Percentiles rank a stretch among this genome's conserved stretches.
Evolutionary conservation across 1,284 basidiomycete genomes (phyloP).

Genomic region (Erythrobasidium hasegawianum): DNA sequence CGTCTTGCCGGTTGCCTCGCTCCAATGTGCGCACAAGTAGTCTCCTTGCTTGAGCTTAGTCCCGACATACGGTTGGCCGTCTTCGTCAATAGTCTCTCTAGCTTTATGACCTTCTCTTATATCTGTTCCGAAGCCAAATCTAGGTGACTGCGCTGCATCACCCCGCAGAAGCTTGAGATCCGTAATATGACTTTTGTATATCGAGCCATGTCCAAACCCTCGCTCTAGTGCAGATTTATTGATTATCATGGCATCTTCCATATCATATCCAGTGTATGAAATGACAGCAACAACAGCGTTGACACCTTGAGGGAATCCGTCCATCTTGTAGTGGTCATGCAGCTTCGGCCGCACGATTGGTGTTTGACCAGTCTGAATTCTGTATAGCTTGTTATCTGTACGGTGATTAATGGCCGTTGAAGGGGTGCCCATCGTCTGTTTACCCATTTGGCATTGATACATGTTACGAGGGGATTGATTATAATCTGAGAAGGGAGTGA

Average conservation of each 20-base stretch:
- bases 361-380: constrained; percentile 89
- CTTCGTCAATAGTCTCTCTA: constrained; percentile 68
- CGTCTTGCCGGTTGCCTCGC: constrained; percentile 79
- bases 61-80: constrained; percentile 82
- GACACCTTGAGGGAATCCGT: constrained; percentile 95
- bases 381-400: constrained; percentile 98
- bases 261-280: constrained; percentile 99
- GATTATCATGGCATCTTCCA: constrained; percentile 99
- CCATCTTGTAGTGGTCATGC: constrained; percentile 97
- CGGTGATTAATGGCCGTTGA: constrained; percentile 83
- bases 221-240: constrained; percentile 99
- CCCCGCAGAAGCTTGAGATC: constrained; percentile 80
- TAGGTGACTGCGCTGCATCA: constrained; percentile 42
- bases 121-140: constrained; percentile 39
- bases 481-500: constrained; percentile 79
- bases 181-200: constrained; percentile 92
- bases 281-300: constrained; percentile 99
- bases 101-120: constrained; percentile 47
- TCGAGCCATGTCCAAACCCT: constrained; percentile 92
- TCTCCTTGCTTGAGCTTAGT: constrained; percentile 68
- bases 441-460: constrained; percentile 84
- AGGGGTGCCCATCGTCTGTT: constrained; percentile 99
- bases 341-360: constrained; percentile 88
- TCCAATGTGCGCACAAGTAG: constrained; percentile 76
- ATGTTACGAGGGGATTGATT: constrained; percentile 69